Percentiles rank a stretch among this genome's conserved stretches.
Conservation (phyloP, 805 yeast genomes). For the Candida boleticola region DNA sequence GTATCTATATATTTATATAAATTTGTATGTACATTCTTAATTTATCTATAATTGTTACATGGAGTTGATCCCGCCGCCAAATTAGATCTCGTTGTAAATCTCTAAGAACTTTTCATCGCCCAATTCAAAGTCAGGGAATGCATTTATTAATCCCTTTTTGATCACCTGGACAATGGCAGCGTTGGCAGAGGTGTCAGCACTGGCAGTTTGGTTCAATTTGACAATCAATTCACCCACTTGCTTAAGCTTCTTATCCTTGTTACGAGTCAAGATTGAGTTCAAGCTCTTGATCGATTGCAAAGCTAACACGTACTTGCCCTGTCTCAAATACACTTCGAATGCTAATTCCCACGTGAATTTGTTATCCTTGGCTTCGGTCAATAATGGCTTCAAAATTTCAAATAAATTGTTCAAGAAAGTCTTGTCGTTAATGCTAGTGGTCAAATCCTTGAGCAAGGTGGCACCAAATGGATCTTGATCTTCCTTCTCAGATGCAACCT, state of each 20-base stretch:
- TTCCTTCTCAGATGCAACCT: constrained; percentile 42
- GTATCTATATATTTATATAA: no score
- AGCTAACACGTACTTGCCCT: constrained; percentile 46
- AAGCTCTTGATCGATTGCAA: constrained; percentile 45
- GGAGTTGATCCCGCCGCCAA: no score
- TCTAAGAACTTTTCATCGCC: constrained; percentile 15
- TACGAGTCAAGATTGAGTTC: constrained; percentile 32
- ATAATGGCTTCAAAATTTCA: constrained; percentile 38
- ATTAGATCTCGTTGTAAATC: constrained; percentile 12
- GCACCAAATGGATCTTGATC: constrained; percentile 65
- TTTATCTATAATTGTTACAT: no score
- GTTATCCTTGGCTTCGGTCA: constrained; percentile 40
- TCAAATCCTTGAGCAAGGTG: constrained; percentile 29
- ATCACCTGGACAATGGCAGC: constrained; percentile 45
- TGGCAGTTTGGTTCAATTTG: constrained; percentile 28
- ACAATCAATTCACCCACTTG: constrained; percentile 30
- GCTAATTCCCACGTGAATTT: constrained; percentile 44
- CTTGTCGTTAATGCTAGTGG: constrained; percentile 22
- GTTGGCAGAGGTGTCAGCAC: constrained; percentile 37
- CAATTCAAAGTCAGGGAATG: constrained; percentile 31
- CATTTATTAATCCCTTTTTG: constrained; percentile 31
- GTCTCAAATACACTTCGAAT: constrained; percentile 35
- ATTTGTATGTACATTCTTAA: no score
- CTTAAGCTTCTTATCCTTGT: constrained; percentile 13
- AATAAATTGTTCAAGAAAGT: constrained; percentile 44